Base-by-base conservation (phyloP, 2,329 filamentous ascomycete genomes). In the Purpureocillium takamizusanense region DNA sequence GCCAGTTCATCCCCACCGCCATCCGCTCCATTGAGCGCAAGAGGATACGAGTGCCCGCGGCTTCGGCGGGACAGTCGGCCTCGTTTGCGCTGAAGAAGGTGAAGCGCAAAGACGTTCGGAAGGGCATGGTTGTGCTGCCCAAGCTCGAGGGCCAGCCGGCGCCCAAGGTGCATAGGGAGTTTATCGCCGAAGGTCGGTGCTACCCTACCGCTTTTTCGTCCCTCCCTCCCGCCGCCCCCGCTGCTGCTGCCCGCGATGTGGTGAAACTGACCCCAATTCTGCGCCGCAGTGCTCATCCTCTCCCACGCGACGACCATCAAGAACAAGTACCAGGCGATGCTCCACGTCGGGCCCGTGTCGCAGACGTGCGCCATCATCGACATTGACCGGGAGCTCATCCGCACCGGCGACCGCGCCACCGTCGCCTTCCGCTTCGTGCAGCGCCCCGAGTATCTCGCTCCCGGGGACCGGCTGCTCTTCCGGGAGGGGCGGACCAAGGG, bases 301-400 rank as follows among this genome's bases (percentile, higher is more conserved):
- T 94, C 86, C 4, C 92, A 98, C 54, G 88, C 90, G 0, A 98
- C 92, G 0, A 98, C 92, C 32, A 98, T 98, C 61, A 92, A 94
- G 61, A 87, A 81, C 1, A 90, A 88, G 52, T 98, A 98, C 49
- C 92, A 98, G 66, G 92, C 92, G 1, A 98, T 97, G 89, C 73
- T 98, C 16, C 92, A 98, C 52, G 89, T 98, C 4, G 92, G 92
- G 0, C 86, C 92, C 0, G 85, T 98, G 32, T 87, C 84, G 31
- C 92, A 98, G 64, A 98, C 92, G 0, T 98, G 92, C 55, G 81
- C 88, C 10, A 95, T 98, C 55, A 94, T 98, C 53, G 92, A 95
- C 54, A 92, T 98, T 48, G 92, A 98, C 57, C 81, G 90, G n/a
- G 84, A 85, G 18, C 92, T 89, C 52, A 95, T 98, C 47, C 79